These are phyloP conservation scores for Quercus variabilis DNA, from an alignment of 306 rosid species.

Conservation along the genomic window DNA sequence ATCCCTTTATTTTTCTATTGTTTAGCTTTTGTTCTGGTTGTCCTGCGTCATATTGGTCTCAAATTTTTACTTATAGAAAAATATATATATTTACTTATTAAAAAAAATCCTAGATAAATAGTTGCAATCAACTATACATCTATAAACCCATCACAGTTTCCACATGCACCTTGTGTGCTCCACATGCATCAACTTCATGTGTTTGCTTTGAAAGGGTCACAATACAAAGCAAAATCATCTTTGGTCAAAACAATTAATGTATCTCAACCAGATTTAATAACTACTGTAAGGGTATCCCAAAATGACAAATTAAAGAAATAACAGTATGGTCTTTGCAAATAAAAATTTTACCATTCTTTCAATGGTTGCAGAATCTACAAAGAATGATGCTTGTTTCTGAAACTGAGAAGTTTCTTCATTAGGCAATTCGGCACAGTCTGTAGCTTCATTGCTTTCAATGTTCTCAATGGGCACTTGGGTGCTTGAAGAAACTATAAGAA, in stretches of 20 bases:
- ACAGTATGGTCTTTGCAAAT: background rate
- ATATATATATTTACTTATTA: too few species aligned
- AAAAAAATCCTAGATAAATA: too few species aligned
- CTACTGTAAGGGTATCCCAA: background rate
- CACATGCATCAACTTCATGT: slow-evolving; percentile 1
- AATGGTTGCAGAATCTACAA: slow-evolving; percentile 37
- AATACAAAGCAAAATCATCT: background rate
- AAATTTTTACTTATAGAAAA: too few species aligned
- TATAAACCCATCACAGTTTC: too few species aligned
- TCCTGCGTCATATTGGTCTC: too few species aligned
- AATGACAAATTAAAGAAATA: slow-evolving; percentile 16
- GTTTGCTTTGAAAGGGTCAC: background rate
- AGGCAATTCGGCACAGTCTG: slow-evolving; percentile 32
- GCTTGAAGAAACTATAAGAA: slow-evolving; percentile 56
- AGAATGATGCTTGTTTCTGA: slow-evolving; percentile 37
- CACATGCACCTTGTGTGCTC: background rate
- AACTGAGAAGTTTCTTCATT: slow-evolving; percentile 41
- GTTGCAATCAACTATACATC: too few species aligned
- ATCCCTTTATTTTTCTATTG: too few species aligned
- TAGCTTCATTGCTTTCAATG: slow-evolving; percentile 39
- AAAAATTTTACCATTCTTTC: slow-evolving; percentile 48
- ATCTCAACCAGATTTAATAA: background rate
- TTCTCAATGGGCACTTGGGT: slow-evolving; percentile 32
- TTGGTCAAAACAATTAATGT: background rate
- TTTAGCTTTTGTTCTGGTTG: too few species aligned